A percentile compares a stretch with the other conserved stretches of the same genome.
Conservation (phyloP, 1,139 yeast species). For the Debaryomyces sp. region DNA sequence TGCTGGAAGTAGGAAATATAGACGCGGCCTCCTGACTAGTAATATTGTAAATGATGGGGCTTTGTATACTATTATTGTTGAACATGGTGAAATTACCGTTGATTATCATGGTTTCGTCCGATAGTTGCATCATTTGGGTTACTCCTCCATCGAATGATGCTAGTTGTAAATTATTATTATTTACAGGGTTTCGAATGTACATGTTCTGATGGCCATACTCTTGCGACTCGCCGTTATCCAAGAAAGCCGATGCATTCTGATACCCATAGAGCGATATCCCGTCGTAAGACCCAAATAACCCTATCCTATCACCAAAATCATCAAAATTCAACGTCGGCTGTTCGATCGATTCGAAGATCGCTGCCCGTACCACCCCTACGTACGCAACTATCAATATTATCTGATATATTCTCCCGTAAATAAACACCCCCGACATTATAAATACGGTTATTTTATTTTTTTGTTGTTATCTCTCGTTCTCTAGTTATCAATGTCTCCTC, state of each 20-base stretch:
- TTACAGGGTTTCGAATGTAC: constrained; percentile 32
- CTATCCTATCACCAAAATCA: constrained; percentile 46
- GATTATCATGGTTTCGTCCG: constrained; percentile 38
- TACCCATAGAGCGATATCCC: constrained; percentile 61
- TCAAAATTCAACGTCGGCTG: constrained; percentile 37
- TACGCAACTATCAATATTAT: not conserved
- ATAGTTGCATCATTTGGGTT: constrained; percentile 29
- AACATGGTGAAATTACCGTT: constrained; percentile 46
- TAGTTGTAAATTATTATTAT: constrained; percentile 31
- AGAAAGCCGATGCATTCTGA: constrained; percentile 46
- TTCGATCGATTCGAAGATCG: constrained; percentile 15
- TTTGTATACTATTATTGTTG: constrained; percentile 37
- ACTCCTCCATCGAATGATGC: constrained; percentile 39
- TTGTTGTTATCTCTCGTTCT: not conserved
- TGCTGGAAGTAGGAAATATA: constrained; percentile 30
- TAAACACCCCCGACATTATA: not conserved
- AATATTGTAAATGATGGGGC: constrained; percentile 60
- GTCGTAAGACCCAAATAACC: constrained; percentile 66
- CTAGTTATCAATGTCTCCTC: not conserved
- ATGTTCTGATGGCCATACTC: constrained; percentile 20
- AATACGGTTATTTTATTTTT: not conserved
- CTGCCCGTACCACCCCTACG: constrained; percentile 2
- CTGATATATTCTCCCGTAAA: not conserved
- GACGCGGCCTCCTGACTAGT: constrained; percentile 44
- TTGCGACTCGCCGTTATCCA: constrained; percentile 11